phyloP scores from a whole-genome alignment of 2,329 filamentous ascomycete genomes.

The Hypoxylon sp. region DNA sequence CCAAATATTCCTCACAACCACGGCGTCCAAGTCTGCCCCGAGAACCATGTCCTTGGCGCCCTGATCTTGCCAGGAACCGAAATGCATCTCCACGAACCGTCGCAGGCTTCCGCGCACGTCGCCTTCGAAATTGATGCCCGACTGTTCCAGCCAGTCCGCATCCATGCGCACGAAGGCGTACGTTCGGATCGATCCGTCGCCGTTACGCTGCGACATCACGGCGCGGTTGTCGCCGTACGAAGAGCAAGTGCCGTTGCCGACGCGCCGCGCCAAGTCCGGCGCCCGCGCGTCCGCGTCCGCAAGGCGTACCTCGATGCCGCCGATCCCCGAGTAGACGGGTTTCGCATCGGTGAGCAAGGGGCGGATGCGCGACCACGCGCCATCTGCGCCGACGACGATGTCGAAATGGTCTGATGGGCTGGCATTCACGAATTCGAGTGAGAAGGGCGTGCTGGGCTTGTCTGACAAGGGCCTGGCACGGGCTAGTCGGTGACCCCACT shows the following conservation, averaged over 20 bases:
- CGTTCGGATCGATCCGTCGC: background rate
- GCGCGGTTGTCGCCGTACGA: slow-evolving; percentile 49
- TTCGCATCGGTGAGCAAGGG: slow-evolving; percentile 42
- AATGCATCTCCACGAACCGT: background rate
- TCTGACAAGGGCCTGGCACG: slow-evolving; percentile 18
- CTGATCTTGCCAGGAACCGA: background rate
- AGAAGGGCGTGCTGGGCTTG: slow-evolving; percentile 9
- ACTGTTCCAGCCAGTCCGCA: background rate
- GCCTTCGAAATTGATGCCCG: background rate
- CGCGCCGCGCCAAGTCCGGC: slow-evolving; percentile 53
- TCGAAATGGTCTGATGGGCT: slow-evolving; percentile 48
- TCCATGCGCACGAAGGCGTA: background rate
- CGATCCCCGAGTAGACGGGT: slow-evolving; percentile 51
- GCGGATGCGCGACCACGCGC: slow-evolving; percentile 56
- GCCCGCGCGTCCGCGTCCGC: slow-evolving; percentile 50
- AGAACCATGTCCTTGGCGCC: background rate
- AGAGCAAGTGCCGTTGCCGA: slow-evolving; percentile 55
- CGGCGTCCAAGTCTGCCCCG: background rate
- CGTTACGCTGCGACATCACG: slow-evolving; percentile 52
- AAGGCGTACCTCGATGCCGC: slow-evolving; percentile 54
- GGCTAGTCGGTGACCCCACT: slow-evolving; percentile 55
- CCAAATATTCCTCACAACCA: background rate
- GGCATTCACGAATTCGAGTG: background rate
- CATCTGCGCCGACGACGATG: slow-evolving; percentile 56
- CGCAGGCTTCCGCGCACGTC: background rate